Base-by-base conservation (phyloP, 257 asterid species). In the Oldenlandia corymbosa region DNA sequence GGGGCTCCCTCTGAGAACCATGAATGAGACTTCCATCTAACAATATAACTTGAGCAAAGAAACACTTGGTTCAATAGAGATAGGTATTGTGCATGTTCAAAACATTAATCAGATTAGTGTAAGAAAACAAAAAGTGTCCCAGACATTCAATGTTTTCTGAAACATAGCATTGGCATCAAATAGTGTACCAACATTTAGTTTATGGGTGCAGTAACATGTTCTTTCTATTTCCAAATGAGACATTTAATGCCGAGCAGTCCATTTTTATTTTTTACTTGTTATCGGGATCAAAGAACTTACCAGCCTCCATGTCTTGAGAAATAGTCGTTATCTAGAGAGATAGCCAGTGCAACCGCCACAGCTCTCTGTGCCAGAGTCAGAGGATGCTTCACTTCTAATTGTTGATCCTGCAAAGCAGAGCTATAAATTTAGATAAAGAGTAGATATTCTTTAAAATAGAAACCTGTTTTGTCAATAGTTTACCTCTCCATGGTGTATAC, bases 231-330 rank as follows among this genome's bases (percentile, higher is more conserved):
- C 41, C 54, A 26, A 10, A 16, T 26, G 54, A 4, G 48, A 41
- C 0, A 42, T 45, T 27, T 7, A 18, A 8, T 41, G 27, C 37
- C 54, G n/a, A n/a, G n/a, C n/a, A n/a, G 45, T 7, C 11, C 43
- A n/a, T n/a, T 18, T 20, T 21, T 31, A 1, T 26, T n/a, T n/a
- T n/a, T n/a, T n/a, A 51, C 37, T 24, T 41, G 4, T 27, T 17
- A 56, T 12, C 41, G 23, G 12, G 14, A 39, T 45, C 11, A 52
- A 68, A 17, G n/a, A 60, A 66, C 95, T 87, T 73, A 90, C 97
- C 87, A 78, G 92, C 96, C 96, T 52, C 96, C 95, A 23, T 85
- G 98, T 67, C 92, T 75, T 61, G 96, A 91, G 81, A 91, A 91
- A 78, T 88, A 88, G 79, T 91, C 98, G 61, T 89, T 88, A 75